Evolutionary conservation across 306 rosid species (phyloP), one percentile per base, ranked within the genome.

Genomic region (Betula pendula): DNA sequence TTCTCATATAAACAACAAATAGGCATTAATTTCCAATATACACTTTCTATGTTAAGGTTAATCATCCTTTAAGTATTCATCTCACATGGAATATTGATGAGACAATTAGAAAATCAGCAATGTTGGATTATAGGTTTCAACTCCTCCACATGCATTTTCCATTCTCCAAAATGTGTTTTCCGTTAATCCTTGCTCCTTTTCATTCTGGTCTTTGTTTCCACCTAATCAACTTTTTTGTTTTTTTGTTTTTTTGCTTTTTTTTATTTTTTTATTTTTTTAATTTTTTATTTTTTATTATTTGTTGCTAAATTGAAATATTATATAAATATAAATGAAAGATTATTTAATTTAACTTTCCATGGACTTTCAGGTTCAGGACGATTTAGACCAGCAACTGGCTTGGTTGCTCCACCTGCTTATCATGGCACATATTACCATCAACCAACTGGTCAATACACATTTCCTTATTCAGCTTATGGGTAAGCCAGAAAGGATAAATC

Each of bases 401-500:
- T 86, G 71, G 85, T 84, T 85, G 84, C 90, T 70, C 84, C 94
- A 76, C 89, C 82, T 70, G 76, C 88, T 72, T 87, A 88, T 84
- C 94, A 86, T 51, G 87, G 93, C 53, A 20, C 97, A 70, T 73
- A 84, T 79, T 75, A 84, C 44, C 91, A 85, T 78, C 97, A 94
- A 76, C 92, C 93, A 13, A 77, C 88, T 85, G 78, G 80, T 38
- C 97, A 94, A 71, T 88, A 89, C 89, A 42, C 90, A 70, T 89
- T 89, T 79, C 98, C 95, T 76, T 89, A 87, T 90, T 88, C 97
- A 73, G 75, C 91, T 51, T 94, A 92, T 72, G 95, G 96, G 98
- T 94, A 85, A 83, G 73, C 71, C 51, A 0, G 75, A 75, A 79
- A 3, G 7, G 72, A 29, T 43, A 49, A 44, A 52, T 20, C 47